Base-by-base conservation (phyloP, 306 rosid genomes). In the Corylus heterophylla region DNA sequence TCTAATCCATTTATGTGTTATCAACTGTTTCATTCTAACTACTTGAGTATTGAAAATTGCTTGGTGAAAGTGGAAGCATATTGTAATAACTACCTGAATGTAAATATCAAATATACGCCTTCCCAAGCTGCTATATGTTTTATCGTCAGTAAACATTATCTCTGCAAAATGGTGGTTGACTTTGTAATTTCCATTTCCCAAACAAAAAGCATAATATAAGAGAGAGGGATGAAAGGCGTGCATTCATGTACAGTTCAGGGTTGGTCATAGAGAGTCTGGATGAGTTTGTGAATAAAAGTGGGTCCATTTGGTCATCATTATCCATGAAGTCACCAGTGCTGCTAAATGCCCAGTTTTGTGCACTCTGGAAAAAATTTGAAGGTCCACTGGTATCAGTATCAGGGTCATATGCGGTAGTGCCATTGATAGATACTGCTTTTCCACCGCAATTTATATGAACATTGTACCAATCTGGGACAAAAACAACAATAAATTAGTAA, bases 181-280 rank as follows among this genome's bases (percentile, higher is more conserved):
- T 7, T 87, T 81, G 85, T 88, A 88, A 35, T 9, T 14, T 79
- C 89, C 83, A 59, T 76, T 52, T 64, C 81, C 76, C 82, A 88
- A 47, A 78, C 91, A 85, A 55, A 27, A 81, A 2, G 79, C 91
- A 70, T 69, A 85, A 42, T 83, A 85, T 88, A 31, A 85, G 83
- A 78, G 89, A 83, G 71, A 83, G 54, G 47, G 91, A 81, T 49
- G 91, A 85, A 78, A 88, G 75, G 12, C 91, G 87, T 45, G 91
- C 91, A 18, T 5, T 80, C 54, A 27, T 78, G 63, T 88, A 88
- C 59, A 84, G 79, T 52, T 82, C 69, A 51, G 88, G 83, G 54
- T 81, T 42, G 37, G 35, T n/a, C 63, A 77, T 69, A 5, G 77
- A 27, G 22, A 84, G 86, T 35, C 14, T 76, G 1, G 83, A 78